phyloP scores from a whole-genome alignment of 768 basidiomycete genomes.

The Phaffia tasmanica region DNA sequence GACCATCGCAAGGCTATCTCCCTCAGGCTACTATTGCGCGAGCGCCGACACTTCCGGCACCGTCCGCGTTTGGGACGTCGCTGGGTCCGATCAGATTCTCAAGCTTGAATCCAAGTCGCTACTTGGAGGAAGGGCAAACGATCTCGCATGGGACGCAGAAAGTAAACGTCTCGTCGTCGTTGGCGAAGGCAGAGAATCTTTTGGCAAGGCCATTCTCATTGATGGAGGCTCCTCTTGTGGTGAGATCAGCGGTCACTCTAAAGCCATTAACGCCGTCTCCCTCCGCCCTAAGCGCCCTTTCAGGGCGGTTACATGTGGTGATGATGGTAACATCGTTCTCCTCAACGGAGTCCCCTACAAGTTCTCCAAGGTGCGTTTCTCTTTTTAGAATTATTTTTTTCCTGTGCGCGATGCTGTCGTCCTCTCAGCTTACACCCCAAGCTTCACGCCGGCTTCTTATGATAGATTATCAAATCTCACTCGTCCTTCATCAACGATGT shows the following conservation, averaged over 20 bases:
- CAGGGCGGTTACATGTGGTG: slow-evolving; percentile 76
- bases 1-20: slow-evolving; percentile 82
- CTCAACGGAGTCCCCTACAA: slow-evolving; percentile 84
- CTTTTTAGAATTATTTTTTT: background rate
- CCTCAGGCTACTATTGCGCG: slow-evolving; percentile 89
- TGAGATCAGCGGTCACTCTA: slow-evolving; percentile 79
- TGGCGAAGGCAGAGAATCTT: slow-evolving; percentile 83
- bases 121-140: slow-evolving; percentile 53
- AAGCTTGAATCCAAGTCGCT: slow-evolving; percentile 43
- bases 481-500: slow-evolving; percentile 88
- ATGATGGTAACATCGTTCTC: slow-evolving; percentile 70
- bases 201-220: slow-evolving; percentile 71
- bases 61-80: slow-evolving; percentile 89
- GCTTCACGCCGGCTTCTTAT: background rate
- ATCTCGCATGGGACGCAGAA: slow-evolving; percentile 92
- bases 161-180: slow-evolving; percentile 91
- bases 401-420: background rate
- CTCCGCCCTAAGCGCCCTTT: slow-evolving; percentile 82
- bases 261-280: slow-evolving; percentile 82
- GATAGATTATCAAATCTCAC: slow-evolving; percentile 66
- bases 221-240: slow-evolving; percentile 76
- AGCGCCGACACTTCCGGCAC: slow-evolving; percentile 71
- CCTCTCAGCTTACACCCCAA: background rate
- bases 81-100: slow-evolving; percentile 68
- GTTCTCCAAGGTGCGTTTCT: slow-evolving; percentile 56